Base-by-base conservation (phyloP, 2,329 filamentous ascomycete genomes). In the Ascochyta koolunga region DNA sequence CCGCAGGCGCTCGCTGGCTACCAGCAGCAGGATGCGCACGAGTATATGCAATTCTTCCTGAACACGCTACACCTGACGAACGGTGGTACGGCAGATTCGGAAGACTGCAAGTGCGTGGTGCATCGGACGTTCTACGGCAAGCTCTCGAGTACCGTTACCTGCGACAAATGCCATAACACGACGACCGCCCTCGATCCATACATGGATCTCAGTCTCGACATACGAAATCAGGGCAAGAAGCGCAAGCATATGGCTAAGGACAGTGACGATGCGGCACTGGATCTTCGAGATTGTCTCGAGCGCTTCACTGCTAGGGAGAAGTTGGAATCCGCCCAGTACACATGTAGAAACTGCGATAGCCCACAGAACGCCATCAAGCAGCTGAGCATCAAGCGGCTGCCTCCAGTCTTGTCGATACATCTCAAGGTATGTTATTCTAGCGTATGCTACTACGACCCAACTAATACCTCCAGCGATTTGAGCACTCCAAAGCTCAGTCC, bases 81-180 rank as follows among this genome's bases (percentile, higher is more conserved):
- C 64, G 87, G 87, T 13, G 87, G 90, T 40, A 67, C 70, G 4
- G 63, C 69, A 19, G 62, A 67, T 37, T 77, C 57, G 8, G 70
- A 70, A 22, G 69, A 75, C 62, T 98, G 95, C 79, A 85, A 88
- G 54, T 99, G 93, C 75, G 90, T 98, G 66, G 89, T 98, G 64
- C 95, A 98, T 73, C 90, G 93, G 70, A 93, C 91, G 0, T 97
- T 97, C 69, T 96, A 93, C 72, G 95, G 95, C 56, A 93, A 96
- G 71, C 85, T 96, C 56, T 90, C 91, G 66, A 95, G 89, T 69
- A 93, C 89, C 18, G 93, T 96, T 33, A 96, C 91, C 16, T 99
- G 93, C 75, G 89, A 91, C 68, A 89, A 89, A 65, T 98, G 93
- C 75, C 83, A 87, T 54, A 93, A 92, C 62, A 85, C 89, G 19